phyloP scores from a whole-genome alignment of 73 alveolate genomes.

The Breviolum minutum region DNA sequence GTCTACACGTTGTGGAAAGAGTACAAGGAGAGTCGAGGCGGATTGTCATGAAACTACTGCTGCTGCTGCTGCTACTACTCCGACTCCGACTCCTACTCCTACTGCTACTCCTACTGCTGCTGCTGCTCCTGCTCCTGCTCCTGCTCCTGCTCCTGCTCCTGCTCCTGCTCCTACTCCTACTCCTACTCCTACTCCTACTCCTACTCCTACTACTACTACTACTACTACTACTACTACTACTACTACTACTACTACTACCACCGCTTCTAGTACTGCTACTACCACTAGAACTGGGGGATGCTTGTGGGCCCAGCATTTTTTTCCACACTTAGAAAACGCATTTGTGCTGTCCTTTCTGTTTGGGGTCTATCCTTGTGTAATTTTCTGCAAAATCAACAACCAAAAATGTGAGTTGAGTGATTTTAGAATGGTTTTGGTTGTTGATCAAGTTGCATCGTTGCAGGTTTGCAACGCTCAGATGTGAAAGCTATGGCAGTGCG shows the following conservation, averaged over 20 bases:
- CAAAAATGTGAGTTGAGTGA: no score
- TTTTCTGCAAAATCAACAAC: no score
- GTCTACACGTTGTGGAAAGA: background rate
- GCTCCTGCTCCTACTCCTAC: background rate
- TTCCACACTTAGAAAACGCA: no score
- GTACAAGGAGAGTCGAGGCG: slow-evolving; percentile 16
- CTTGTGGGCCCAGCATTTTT: no score
- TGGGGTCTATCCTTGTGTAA: no score
- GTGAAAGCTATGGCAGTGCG: background rate
- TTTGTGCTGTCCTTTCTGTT: no score
- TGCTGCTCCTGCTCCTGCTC: background rate
- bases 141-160: background rate
- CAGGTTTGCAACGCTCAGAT: background rate
- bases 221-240: background rate
- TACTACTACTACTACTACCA: background rate
- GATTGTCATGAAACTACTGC: background rate
- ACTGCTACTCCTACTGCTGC: background rate
- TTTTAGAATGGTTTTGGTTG: no score
- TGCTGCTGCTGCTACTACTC: background rate
- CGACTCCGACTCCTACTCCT: no score
- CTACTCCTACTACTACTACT: background rate
- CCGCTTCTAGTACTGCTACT: no score
- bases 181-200: background rate
- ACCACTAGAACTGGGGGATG: no score
- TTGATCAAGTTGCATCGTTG: no score